Percentiles rank a stretch among this genome's conserved stretches.
Conservation (phyloP, 768 basidiomycete species). For the Tricholoma terreum region DNA sequence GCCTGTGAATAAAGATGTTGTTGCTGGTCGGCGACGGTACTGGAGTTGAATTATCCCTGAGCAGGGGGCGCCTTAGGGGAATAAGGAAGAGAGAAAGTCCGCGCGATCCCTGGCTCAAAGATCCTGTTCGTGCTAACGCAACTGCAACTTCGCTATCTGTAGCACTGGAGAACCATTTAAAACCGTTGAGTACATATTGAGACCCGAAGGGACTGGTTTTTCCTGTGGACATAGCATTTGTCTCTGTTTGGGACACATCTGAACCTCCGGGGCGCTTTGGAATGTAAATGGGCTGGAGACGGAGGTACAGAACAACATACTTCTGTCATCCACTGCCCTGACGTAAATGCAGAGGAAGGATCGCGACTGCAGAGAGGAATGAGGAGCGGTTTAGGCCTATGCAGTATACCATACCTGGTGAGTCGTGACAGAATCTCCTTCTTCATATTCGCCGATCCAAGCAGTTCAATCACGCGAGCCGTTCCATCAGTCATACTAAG, state of each 20-base stretch:
- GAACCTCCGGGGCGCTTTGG: slow-evolving; percentile 67
- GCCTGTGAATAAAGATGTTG: slow-evolving; percentile 64
- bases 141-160: slow-evolving; percentile 73
- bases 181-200: slow-evolving; percentile 58
- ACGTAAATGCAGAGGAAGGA: slow-evolving; percentile 57
- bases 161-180: slow-evolving; percentile 86
- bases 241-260: slow-evolving; percentile 74
- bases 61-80: slow-evolving; percentile 56
- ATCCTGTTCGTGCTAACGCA: slow-evolving; percentile 71
- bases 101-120: slow-evolving; percentile 51
- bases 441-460: slow-evolving; percentile 60
- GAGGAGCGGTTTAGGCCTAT: not conserved
- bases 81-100: slow-evolving; percentile 74
- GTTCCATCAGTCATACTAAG: slow-evolving; percentile 79
- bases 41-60: slow-evolving; percentile 39
- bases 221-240: slow-evolving; percentile 44
- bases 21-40: slow-evolving; percentile 51
- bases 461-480: slow-evolving; percentile 68
- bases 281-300: slow-evolving; percentile 31
- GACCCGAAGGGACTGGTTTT: slow-evolving; percentile 40
- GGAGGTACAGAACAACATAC: slow-evolving; percentile 35
- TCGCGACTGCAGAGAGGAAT: slow-evolving; percentile 47
- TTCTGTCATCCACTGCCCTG: slow-evolving; percentile 88
- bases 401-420: slow-evolving; percentile 43
- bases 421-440: slow-evolving; percentile 55